Evolutionary conservation across 306 rosid genomes (phyloP), one percentile per base, ranked within the genome.

Genomic region (Sophora flavescens): DNA sequence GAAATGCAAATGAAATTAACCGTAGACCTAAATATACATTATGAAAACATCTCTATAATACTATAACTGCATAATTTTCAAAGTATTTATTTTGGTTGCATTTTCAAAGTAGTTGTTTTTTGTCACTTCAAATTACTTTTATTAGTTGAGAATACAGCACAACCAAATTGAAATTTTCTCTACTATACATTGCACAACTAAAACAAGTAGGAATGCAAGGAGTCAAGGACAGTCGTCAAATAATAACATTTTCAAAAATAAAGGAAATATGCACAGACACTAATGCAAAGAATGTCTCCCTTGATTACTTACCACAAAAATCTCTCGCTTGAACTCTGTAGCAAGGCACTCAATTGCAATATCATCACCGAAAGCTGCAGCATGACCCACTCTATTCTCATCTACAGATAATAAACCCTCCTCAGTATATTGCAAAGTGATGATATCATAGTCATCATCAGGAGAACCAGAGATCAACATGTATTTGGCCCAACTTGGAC

Each of bases 341-440:
- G 99, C 97, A 70, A 95, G 99, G 78, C 99, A 95, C 77, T 92
- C 97, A n/a, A 92, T 95, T 36, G 99, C 99, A 69, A 92, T 90
- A 76, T 95, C 99, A 75, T 95, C 99, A 5, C 99, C 99, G 48
- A 95, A 95, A 44, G 99, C 99, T 15, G 97, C 99, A 6, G 97
- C 99, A 68, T 88, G 97, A 36, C 99, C 99, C 45, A 78, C 85
- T 72, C 93, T 84, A 59, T 95, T 95, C 82, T 95, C 99, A 47
- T 92, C 97, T 52, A 92, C 87, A 64, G 95, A 86, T 80, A 95
- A 83, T 16, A 95, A 84, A 58, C 97, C 97, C 74, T 90, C 97
- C 90, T 92, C 99, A 38, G 97, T 91, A 77, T 95, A 95, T 66
- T 92, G 97, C 88, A 95, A 84, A 13, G 97, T 95, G 87, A 95